Conservation (phyloP, 139 green algal genomes). For the Edaphochlamys debaryana region DNA sequence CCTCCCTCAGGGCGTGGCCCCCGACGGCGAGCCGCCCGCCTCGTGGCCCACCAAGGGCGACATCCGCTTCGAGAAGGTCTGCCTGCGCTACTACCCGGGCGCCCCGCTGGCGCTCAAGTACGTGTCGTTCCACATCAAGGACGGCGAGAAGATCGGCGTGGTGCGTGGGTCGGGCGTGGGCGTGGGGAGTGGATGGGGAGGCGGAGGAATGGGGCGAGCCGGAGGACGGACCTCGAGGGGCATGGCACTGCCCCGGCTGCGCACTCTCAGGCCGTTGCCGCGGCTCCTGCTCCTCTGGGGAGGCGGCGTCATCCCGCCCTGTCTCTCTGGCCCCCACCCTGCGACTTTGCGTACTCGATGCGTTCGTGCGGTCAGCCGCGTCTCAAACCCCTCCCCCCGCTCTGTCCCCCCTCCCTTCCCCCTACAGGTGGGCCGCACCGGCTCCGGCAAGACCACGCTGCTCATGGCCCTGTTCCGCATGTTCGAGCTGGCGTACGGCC, state of each 20-base stretch:
- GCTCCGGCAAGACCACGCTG: conserved; percentile 81
- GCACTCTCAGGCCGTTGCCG: too few relatives aligned
- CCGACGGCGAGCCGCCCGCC: conserved; percentile 20
- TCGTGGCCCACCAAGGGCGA: conserved; percentile 55
- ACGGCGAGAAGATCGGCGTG: conserved; percentile 69
- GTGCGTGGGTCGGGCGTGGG: conserved; percentile 26
- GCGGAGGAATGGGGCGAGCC: neutral
- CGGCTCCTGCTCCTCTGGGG: too few relatives aligned
- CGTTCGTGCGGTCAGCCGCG: too few relatives aligned
- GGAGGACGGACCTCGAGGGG: neutral
- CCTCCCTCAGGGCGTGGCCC: neutral
- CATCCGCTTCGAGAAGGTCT: conserved; percentile 67
- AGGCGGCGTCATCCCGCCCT: too few relatives aligned
- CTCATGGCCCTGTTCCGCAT: conserved; percentile 85
- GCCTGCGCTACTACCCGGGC: conserved; percentile 69
- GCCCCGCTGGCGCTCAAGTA: conserved; percentile 58
- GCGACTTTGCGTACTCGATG: too few relatives aligned
- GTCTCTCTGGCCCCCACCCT: neutral
- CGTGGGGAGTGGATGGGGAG: conserved; percentile 37
- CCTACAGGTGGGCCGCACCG: conserved; percentile 82
- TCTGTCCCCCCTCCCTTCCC: neutral
- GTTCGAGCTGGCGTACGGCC: conserved; percentile 81
- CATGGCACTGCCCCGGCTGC: too few relatives aligned
- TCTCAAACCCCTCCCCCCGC: too few relatives aligned
- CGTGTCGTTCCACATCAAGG: conserved; percentile 63